Percentiles rank a stretch among this genome's conserved stretches.
Conservation (phyloP, 768 basidiomycete species). For the Trametes elegans region DNA sequence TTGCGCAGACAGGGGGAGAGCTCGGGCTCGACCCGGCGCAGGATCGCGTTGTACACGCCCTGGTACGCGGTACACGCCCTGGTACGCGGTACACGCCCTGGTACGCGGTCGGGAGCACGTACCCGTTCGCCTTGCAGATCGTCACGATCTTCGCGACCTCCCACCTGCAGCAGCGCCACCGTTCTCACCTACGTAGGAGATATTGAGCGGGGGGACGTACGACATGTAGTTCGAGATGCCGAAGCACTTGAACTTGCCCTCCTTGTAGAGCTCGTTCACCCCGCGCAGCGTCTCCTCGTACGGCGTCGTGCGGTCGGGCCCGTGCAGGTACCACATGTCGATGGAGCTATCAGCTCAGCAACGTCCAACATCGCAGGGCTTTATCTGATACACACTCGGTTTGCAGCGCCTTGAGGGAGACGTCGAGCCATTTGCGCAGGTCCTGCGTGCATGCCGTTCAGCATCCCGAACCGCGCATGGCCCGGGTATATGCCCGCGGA, state of each 20-base stretch:
- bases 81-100: constrained; percentile 49
- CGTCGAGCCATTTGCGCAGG: constrained; percentile 34
- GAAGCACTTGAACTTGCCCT: constrained; percentile 50
- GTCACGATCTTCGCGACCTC: constrained; percentile 45
- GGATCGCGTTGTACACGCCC: constrained; percentile 44
- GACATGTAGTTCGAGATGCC: constrained; percentile 44
- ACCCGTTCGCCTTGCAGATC: constrained; percentile 42
- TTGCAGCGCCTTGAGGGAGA: constrained; percentile 43
- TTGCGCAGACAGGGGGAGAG: constrained; percentile 43
- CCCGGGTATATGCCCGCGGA: too few relatives aligned
- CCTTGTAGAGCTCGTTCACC: constrained; percentile 47
- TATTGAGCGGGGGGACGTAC: constrained; percentile 26
- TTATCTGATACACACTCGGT: constrained; percentile 37
- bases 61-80: constrained; percentile 50
- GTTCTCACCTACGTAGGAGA: not conserved
- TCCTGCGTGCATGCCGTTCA: constrained; percentile 21
- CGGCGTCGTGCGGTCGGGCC: constrained; percentile 42
- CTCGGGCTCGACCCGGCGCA: constrained; percentile 40
- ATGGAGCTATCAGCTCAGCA: constrained; percentile 22
- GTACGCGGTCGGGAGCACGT: constrained; percentile 48
- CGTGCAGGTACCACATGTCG: constrained; percentile 51
- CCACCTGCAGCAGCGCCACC: constrained; percentile 28
- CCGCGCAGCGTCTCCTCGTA: constrained; percentile 46
- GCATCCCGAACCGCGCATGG: too few relatives aligned
- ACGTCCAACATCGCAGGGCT: too few relatives aligned